Evolutionary conservation across 2,329 filamentous ascomycete species (phyloP), one percentile per base, ranked within the genome.

Genomic region (Aureobasidium musti): DNA sequence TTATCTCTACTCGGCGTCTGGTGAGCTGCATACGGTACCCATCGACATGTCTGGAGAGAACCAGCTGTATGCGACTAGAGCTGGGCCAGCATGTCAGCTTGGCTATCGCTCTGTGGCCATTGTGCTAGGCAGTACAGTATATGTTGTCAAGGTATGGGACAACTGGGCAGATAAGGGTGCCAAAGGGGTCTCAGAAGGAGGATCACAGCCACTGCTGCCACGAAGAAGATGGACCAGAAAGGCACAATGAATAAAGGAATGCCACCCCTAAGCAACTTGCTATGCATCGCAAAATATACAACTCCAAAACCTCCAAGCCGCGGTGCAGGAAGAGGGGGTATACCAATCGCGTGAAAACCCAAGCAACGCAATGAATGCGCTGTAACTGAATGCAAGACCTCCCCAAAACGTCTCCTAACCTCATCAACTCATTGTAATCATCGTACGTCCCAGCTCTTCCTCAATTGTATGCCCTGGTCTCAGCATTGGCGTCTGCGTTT

Each of bases 401-500:
- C 17, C 8, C 8, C 30, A 17, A 54, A 56, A 56, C 53, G n/a
- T 35, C 53, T 28, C 4, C 53, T 13, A 28, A n/a, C n/a, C n/a
- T 56, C 53, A 17, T 56, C 13, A 56, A 39, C 14, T 39, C 35
- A 17, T 56, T 21, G 26, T 54, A 11, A 26, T 26, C 30, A 26
- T 26, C 30, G 14, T 26, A 23, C 14, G n/a, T 56, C 10, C 30
- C 30, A 37, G 21, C 56, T 60, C 56, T 41, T 41, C 45, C n/a
- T 65, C 63, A 65, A 41, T 65, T 59, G 45, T 61, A 89, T 66
- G 79, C 82, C 72, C 86, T 80, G 41, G 84, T 80, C 71, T 86
- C 79, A 1, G 82, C 81, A 19, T 80, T 84, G 50, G 83, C 82
- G 75, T 96, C 91, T 10, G 88, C 86, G 69, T 92, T 87, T 64